Evolutionary conservation across 352 stramenopile species (phyloP).

Genomic region (Globisporangium viniferum): DNA sequence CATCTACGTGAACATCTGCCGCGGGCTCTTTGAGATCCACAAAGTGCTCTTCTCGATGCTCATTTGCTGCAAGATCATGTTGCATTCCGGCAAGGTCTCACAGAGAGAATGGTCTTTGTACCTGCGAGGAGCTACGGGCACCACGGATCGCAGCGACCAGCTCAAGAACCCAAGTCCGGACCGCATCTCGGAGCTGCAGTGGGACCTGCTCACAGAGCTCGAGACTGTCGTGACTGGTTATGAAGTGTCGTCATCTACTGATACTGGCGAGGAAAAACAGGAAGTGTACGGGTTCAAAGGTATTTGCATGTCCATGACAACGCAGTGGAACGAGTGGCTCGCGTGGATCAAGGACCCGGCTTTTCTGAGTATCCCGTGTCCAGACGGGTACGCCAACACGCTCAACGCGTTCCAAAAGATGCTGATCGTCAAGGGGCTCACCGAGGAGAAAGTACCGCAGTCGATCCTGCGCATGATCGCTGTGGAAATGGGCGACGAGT

Average conservation of each 20-base stretch:
- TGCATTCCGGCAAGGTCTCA: slow-evolving; percentile 72
- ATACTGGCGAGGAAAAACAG: slow-evolving; percentile 11
- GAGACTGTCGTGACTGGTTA: slow-evolving; percentile 49
- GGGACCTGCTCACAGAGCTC: slow-evolving; percentile 80
- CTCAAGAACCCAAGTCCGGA: slow-evolving; percentile 61
- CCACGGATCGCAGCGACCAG: slow-evolving; percentile 18
- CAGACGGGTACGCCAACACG: slow-evolving; percentile 32
- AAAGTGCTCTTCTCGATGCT: slow-evolving; percentile 94
- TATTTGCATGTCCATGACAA: slow-evolving; percentile 58
- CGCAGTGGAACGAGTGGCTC: slow-evolving; percentile 58
- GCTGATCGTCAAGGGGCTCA: slow-evolving; percentile 69
- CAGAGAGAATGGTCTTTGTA: slow-evolving; percentile 88
- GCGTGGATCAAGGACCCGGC: slow-evolving; percentile 47
- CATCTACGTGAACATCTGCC: slow-evolving; percentile 94
- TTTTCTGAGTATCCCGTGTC: slow-evolving; percentile 44
- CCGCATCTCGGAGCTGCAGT: slow-evolving; percentile 72
- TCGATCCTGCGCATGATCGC: slow-evolving; percentile 85
- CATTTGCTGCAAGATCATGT: slow-evolving; percentile 94
- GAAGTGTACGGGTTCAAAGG: slow-evolving; percentile 49
- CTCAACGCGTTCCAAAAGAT: slow-evolving; percentile 76
- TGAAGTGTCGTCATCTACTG: not conserved
- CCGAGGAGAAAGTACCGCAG: slow-evolving; percentile 89
- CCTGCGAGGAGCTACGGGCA: slow-evolving; percentile 55
- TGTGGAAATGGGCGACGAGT: slow-evolving; percentile 80
- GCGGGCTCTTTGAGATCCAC: slow-evolving; percentile 92